Evolutionary conservation across 139 green algal species (phyloP).

Genomic region (Parachlorella kessleri): DNA sequence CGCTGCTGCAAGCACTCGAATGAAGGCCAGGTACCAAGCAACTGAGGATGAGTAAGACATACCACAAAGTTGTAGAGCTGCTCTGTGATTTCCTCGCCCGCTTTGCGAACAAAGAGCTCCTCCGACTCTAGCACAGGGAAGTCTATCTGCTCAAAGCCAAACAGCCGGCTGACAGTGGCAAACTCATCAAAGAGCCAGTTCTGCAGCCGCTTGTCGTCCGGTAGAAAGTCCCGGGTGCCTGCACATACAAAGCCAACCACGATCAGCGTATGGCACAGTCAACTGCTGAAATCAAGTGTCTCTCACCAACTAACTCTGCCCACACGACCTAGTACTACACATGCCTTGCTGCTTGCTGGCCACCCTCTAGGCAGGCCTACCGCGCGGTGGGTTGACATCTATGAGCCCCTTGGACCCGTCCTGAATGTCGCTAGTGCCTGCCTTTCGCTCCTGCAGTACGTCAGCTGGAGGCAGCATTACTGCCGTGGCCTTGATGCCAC

Average conservation of each 20-base stretch:
- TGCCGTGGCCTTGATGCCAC: no score
- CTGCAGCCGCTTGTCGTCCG: constrained; percentile 92
- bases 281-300: background rate
- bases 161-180: constrained; percentile 59
- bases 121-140: constrained; percentile 96
- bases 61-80: constrained; percentile 98
- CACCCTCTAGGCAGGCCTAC: background rate
- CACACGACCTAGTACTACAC: background rate
- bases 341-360: no score
- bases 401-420: constrained; percentile 40
- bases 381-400: constrained; percentile 60
- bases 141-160: constrained; percentile 96
- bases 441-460: constrained; percentile 41
- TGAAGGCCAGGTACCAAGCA: no score
- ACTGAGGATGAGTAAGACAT: no score
- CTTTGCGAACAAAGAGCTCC: constrained; percentile 96
- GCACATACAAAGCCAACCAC: no score
- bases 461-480: no score
- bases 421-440: constrained; percentile 10
- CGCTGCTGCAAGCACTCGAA: no score
- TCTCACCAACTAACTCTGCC: background rate
- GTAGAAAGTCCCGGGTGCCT: constrained; percentile 95
- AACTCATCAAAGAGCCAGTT: constrained; percentile 95
- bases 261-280: no score
- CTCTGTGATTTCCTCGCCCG: constrained; percentile 97